These are phyloP conservation scores for Pharnaceum exiguum DNA, from an alignment of 148 eudicot species.

Conservation along the genomic window DNA sequence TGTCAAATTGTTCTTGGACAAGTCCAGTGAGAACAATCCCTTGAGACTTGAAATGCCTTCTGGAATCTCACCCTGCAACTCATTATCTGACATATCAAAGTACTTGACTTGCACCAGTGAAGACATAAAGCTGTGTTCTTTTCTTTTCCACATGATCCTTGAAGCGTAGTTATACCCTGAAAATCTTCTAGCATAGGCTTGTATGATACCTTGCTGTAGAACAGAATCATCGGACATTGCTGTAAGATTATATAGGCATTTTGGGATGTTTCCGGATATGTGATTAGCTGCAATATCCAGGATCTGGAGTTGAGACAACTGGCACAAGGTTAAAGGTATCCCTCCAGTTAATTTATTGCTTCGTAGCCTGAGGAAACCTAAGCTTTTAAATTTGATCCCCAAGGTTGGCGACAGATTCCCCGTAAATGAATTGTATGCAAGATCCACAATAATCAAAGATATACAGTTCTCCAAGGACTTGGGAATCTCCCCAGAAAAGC, in stretches of 20 bases:
- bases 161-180: conserved; percentile 5
- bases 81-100: conserved; percentile 10
- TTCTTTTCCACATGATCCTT: conserved; percentile 13
- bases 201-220: not conserved
- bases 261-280: conserved; percentile 11
- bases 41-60: conserved; percentile 4
- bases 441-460: conserved; percentile 6
- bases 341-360: conserved; percentile 4
- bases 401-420: conserved; percentile 4
- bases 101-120: conserved; percentile 6
- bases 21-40: conserved; percentile 2
- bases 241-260: conserved; percentile 9
- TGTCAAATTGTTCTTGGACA: conserved; percentile 6
- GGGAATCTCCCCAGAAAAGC: conserved; percentile 7
- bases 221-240: not conserved
- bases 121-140: conserved; percentile 4
- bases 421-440: conserved; percentile 9
- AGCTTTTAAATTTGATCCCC: not conserved
- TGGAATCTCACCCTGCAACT: conserved; percentile 12
- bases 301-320: conserved; percentile 12
- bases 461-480: conserved; percentile 6
- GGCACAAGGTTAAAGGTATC: conserved; percentile 8
- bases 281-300: conserved; percentile 8
- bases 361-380: conserved; percentile 8
- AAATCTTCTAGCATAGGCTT: not conserved